A percentile compares a stretch with the other conserved stretches of the same genome.
These are phyloP conservation scores for Polygonum maritimum DNA, from an alignment of 148 eudicot genomes.

Conservation along the genomic window DNA sequence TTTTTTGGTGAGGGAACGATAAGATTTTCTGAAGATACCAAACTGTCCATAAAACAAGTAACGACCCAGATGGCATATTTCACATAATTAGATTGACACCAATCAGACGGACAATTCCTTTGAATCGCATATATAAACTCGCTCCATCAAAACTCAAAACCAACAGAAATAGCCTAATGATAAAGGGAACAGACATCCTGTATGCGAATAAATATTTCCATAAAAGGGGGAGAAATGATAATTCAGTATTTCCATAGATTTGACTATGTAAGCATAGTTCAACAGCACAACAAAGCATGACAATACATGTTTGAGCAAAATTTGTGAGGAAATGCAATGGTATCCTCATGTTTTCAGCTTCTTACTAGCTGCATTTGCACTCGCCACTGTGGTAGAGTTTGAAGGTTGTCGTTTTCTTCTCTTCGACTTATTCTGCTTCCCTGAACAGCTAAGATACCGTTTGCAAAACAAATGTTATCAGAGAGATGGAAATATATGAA, in stretches of 20 bases:
- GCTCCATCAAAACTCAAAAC: too few relatives aligned
- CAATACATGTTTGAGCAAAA: not conserved
- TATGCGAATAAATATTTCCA: too few relatives aligned
- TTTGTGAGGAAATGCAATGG: not conserved
- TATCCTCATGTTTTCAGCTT: not conserved
- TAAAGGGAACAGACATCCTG: too few relatives aligned
- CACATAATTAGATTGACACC: too few relatives aligned
- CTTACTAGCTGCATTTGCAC: not conserved
- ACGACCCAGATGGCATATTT: too few relatives aligned
- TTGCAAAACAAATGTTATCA: not conserved
- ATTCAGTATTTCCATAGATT: not conserved
- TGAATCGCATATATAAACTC: too few relatives aligned
- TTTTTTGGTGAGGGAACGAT: too few relatives aligned
- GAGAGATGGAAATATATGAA: not conserved
- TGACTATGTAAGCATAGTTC: not conserved
- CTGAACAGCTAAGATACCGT: constrained; percentile 12
- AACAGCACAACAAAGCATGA: not conserved
- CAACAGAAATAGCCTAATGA: too few relatives aligned
- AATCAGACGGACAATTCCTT: too few relatives aligned
- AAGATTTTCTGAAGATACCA: too few relatives aligned
- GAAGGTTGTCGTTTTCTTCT: constrained; percentile 17
- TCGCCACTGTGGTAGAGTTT: not conserved
- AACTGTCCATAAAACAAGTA: too few relatives aligned
- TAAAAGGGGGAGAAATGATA: not conserved
- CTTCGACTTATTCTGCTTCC: constrained; percentile 12